These are phyloP conservation scores for Melastoma malabathricum DNA, from an alignment of 345 rosid genomes.

Conservation along the genomic window DNA sequence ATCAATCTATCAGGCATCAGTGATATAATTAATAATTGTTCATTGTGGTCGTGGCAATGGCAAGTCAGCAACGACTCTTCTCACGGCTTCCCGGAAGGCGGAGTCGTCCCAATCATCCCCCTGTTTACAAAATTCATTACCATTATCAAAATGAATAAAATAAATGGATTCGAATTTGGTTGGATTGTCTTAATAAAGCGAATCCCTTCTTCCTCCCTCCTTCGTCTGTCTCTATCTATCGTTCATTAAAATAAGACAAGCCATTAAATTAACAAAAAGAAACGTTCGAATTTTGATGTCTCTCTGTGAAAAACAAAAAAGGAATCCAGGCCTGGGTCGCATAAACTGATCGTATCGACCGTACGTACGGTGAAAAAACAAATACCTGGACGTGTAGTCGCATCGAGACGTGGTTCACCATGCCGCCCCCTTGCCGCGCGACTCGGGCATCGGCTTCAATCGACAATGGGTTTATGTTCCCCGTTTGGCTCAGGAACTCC, in stretches of 20 bases:
- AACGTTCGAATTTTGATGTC: no score
- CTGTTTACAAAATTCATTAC: conserved; percentile 15
- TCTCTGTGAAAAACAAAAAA: no score
- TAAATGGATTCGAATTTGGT: no score
- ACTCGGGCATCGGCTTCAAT: conserved; percentile 29
- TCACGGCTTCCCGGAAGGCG: conserved; percentile 70
- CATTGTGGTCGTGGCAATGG: conserved; percentile 37
- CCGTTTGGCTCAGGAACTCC: conserved; percentile 45
- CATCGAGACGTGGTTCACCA: conserved; percentile 23
- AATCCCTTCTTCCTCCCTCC: no score
- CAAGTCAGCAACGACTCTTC: conserved; percentile 56
- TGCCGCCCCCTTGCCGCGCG: conserved; percentile 8
- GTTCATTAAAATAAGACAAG: no score
- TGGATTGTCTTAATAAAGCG: no score
- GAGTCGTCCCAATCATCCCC: conserved; percentile 70
- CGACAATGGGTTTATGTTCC: conserved; percentile 37
- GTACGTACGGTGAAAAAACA: background rate
- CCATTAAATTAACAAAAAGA: no score
- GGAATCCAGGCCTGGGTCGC: background rate
- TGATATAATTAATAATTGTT: no score
- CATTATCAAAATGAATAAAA: no score
- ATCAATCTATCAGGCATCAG: no score
- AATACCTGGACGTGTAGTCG: conserved; percentile 52
- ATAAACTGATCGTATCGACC: background rate
- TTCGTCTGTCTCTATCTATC: no score